phyloP scores from a whole-genome alignment of 2,329 filamentous ascomycete genomes.

The Cryphonectria radicalis region DNA sequence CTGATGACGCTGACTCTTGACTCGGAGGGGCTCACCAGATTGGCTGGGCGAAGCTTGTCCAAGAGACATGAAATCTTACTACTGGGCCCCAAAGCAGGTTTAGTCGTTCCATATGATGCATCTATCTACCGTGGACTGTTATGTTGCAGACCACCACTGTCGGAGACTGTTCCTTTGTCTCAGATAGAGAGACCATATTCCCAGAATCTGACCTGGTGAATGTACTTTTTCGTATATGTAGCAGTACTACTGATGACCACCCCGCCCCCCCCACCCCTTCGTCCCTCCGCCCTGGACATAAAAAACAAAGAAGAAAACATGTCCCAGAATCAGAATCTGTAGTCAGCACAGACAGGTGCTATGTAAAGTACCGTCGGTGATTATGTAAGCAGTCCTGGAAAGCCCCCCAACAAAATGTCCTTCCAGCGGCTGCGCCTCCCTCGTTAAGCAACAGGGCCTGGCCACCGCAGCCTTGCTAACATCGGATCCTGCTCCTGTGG shows the following conservation, averaged over 20 bases:
- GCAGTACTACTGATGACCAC: background rate
- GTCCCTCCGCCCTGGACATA: background rate
- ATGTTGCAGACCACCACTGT: slow-evolving; percentile 5
- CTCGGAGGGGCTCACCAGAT: slow-evolving; percentile 16
- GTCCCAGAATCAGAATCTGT: background rate
- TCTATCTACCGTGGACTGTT: background rate
- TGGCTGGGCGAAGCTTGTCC: slow-evolving; percentile 14
- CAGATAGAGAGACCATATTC: background rate
- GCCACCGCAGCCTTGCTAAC: slow-evolving; percentile 2
- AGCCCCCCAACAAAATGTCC: background rate
- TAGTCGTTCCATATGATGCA: background rate
- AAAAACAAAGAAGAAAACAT: background rate
- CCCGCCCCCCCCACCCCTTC: too few relatives aligned
- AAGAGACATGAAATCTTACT: background rate
- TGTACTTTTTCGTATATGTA: background rate
- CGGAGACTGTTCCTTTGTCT: background rate
- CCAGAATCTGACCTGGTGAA: background rate
- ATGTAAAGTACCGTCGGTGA: background rate
- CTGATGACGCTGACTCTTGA: slow-evolving; percentile 22
- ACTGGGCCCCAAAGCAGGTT: background rate
- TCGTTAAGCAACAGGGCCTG: background rate
- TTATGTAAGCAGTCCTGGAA: slow-evolving; percentile 8
- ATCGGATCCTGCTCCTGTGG: background rate
- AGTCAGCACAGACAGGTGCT: background rate
- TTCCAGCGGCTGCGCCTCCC: slow-evolving; percentile 8